These are phyloP conservation scores for Leishmania tropica DNA, from an alignment of 208 protist species.

Conservation along the genomic window DNA sequence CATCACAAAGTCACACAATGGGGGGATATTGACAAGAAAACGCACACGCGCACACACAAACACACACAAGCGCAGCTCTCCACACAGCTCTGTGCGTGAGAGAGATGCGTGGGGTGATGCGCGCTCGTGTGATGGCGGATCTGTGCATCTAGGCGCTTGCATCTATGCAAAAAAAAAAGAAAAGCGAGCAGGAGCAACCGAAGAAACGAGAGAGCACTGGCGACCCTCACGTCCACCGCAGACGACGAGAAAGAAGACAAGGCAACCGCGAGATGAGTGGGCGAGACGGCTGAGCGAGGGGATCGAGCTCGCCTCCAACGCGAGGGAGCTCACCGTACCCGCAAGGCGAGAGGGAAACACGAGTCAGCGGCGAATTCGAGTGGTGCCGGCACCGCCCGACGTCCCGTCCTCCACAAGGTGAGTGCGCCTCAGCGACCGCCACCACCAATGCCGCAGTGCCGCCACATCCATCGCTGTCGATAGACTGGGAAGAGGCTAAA, in stretches of 20 bases:
- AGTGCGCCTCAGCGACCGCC: neutral
- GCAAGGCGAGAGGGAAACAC: neutral
- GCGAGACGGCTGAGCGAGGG: neutral
- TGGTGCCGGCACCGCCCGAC: neutral
- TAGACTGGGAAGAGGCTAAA: slow-evolving; percentile 10
- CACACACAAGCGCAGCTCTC: too few species aligned
- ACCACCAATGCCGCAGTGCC: slow-evolving; percentile 13
- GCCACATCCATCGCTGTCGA: slow-evolving; percentile 26
- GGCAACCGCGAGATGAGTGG: neutral
- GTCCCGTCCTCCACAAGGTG: neutral
- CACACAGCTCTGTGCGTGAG: too few species aligned
- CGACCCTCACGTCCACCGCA: neutral
- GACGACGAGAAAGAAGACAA: neutral
- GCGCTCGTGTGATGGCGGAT: too few species aligned
- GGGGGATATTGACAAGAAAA: too few species aligned
- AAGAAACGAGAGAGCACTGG: neutral
- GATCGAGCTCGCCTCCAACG: neutral
- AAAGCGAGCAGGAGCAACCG: neutral
- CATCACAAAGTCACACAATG: too few species aligned
- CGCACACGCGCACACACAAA: too few species aligned
- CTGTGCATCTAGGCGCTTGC: neutral
- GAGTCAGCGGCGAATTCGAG: neutral
- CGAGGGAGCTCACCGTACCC: neutral
- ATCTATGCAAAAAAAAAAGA: neutral
- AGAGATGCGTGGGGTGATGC: too few species aligned